Evolutionary conservation across 2,329 filamentous ascomycete genomes (phyloP), one percentile per base, ranked within the genome.

Genomic region (Nothophoma quercina): DNA sequence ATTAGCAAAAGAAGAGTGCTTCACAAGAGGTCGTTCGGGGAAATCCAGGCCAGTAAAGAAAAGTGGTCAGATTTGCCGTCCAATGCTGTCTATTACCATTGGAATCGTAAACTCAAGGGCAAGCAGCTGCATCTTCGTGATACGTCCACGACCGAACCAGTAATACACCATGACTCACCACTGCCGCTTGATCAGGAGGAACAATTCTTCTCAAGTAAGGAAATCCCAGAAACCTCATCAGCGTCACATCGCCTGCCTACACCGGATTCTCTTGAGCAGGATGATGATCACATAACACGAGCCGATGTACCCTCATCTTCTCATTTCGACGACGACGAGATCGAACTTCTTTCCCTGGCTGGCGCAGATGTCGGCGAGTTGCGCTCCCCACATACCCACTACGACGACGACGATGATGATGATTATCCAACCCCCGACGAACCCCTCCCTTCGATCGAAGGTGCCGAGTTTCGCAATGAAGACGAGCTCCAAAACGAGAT

Each of bases 1-100:
- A 67, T 77, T n/a, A 62, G 72, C n/a, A 60, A 69, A 47, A 60
- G 64, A 13, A 72, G 55, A 32, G 45, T 59, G 30, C 46, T 67
- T 2, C 52, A 70, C 7, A 62, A 69, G 22, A 45, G 62, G 1
- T 49, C 69, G 0, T 75, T 67, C 62, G 28, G 42, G 10, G 62
- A 56, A 9, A 67, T 69, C 19, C 58, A 55, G 13, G 57, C 41
- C 2, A 60, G 64, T 29, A 58, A 51, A 35, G 19, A 46, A 5
- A 59, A 66, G 21, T 68, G 65, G 66, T 55, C 43, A 13, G 12
- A 51, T 3, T 69, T 62, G 64, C 60, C 61, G 10, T 3, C 48
- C 5, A 29, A 13, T 8, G 42, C 45, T 13, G 56, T 70, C 7
- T 39, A 51, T 4, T 30, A 51, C 2, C 64, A 29, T n/a, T 71